phyloP scores from a whole-genome alignment of 2,329 filamentous ascomycete genomes.

The Penicillium sp. region DNA sequence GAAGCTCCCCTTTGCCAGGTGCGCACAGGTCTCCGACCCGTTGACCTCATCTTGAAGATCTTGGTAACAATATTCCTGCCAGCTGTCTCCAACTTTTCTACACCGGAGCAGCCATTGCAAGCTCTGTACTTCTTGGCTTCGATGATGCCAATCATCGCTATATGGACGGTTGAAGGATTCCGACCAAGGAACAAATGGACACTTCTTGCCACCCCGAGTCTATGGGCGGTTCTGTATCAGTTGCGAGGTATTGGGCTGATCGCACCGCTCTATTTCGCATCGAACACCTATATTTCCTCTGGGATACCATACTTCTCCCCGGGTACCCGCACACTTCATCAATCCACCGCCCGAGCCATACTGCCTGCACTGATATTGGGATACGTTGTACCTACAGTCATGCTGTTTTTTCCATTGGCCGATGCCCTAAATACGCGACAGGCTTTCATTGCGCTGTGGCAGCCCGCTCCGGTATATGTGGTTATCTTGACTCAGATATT shows the following conservation, averaged over 20 bases:
- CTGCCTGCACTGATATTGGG: constrained; percentile 24
- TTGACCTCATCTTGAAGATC: constrained; percentile 8
- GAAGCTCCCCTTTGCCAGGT: constrained; percentile 2
- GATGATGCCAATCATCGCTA: constrained; percentile 12
- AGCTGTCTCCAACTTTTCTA: neutral
- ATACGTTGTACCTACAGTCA: constrained; percentile 23
- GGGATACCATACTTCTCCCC: constrained; percentile 12
- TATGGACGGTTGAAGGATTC: constrained; percentile 16
- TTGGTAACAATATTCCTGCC: constrained; percentile 13
- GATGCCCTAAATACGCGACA: constrained; percentile 13
- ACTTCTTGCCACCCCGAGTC: constrained; percentile 9
- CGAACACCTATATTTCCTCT: constrained; percentile 15
- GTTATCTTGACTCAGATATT: constrained; percentile 15
- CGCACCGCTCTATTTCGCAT: constrained; percentile 25
- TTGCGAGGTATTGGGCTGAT: constrained; percentile 20
- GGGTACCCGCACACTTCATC: constrained; percentile 11
- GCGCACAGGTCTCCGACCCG: constrained; percentile 5
- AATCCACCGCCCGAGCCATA: constrained; percentile 20
- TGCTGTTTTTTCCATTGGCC: constrained; percentile 23
- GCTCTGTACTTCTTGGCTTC: constrained; percentile 13
- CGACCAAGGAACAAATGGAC: constrained; percentile 16
- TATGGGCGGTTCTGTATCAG: constrained; percentile 18
- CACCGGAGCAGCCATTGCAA: constrained; percentile 11
- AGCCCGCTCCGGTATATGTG: constrained; percentile 22
- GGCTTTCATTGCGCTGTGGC: constrained; percentile 23